Base-by-base conservation (phyloP, 2,329 filamentous ascomycete species). In the Nothomitra cinnamomea region DNA sequence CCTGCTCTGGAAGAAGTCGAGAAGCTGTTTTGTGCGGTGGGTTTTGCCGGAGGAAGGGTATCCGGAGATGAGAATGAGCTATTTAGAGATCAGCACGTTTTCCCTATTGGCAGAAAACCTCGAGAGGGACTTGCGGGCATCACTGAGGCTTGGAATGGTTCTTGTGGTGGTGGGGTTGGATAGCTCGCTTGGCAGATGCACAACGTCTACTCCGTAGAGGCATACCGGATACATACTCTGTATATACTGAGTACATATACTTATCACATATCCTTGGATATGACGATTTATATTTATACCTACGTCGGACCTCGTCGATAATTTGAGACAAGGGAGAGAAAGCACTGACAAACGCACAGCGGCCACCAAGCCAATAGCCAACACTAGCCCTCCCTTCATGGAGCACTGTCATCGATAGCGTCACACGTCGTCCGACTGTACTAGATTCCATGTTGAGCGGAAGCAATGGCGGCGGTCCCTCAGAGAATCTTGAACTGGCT, bases 401-500 rank as follows among this genome's bases (percentile, higher is more conserved):
- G 45, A 24, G 45, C 24, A 49, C 24, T 28, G 24, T 49, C 45
- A 32, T 12, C 24, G 25, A 35, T 47, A 25, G 4, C 13, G 8
- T 21, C 19, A 25, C 2, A 15, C n/a, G 17, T 22, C 43, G 8
- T 25, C 19, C 15, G 28, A 49, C 24, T 17, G 28, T 10, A 32
- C 4, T 10, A 32, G 13, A 24, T 24, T 24, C 25, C n/a, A 49
- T 49, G 45, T 49, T 28, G 45, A 49, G n/a, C 45, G 19, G 25
- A 17, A 47, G 25, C 13, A 48, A 77, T 77, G 74, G 70, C 74
- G 57, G 79, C 82, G 61, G 85, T 95, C 65, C 84, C 87, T 62
- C 88, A 94, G 68, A 85, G 88, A 70, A 83, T 94, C 57, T 75
- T 96, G 63, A 89, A 88, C 70, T 96, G 90, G 90, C 80, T 96